Conservation (phyloP, 2,329 filamentous ascomycete species). For the Clarireedia monteithiana region DNA sequence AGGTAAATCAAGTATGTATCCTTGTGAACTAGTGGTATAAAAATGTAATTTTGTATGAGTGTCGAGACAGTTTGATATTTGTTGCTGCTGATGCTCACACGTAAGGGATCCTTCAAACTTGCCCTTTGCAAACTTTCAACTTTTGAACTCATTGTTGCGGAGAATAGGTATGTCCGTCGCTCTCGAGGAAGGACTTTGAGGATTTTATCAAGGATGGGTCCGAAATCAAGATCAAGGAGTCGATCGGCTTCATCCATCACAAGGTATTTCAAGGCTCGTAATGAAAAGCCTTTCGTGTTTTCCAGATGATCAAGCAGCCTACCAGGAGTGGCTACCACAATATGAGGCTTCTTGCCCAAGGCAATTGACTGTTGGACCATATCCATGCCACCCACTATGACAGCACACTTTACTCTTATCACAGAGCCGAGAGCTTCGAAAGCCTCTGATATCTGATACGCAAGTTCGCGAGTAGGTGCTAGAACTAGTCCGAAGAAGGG, state of each 20-base stretch:
- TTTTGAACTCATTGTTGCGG: constrained; percentile 88
- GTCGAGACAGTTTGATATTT: constrained; percentile 91
- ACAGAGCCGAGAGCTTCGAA: constrained; percentile 82
- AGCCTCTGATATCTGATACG: constrained; percentile 80
- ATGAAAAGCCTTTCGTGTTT: constrained; percentile 91
- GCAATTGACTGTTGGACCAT: constrained; percentile 91
- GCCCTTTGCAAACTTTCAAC: constrained; percentile 89
- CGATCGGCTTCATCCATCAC: constrained; percentile 95
- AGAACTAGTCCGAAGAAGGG: constrained; percentile 82
- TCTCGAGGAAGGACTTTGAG: constrained; percentile 79
- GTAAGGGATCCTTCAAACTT: constrained; percentile 73
- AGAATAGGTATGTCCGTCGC: constrained; percentile 80
- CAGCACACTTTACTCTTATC: constrained; percentile 79
- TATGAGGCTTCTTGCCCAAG: constrained; percentile 90
- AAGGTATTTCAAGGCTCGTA: constrained; percentile 74
- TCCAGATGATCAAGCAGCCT: constrained; percentile 86
- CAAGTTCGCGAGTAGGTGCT: constrained; percentile 87
- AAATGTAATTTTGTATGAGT: constrained; percentile 76
- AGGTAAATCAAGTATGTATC: constrained; percentile 85
- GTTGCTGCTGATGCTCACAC: constrained; percentile 71
- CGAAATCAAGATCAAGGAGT: constrained; percentile 89
- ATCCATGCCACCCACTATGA: constrained; percentile 89
- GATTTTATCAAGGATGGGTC: constrained; percentile 86
- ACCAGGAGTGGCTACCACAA: constrained; percentile 87
- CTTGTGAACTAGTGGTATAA: constrained; percentile 81